These are phyloP conservation scores for Decorospora gaudefroyi DNA, from an alignment of 2,329 filamentous ascomycete species.

Conservation along the genomic window DNA sequence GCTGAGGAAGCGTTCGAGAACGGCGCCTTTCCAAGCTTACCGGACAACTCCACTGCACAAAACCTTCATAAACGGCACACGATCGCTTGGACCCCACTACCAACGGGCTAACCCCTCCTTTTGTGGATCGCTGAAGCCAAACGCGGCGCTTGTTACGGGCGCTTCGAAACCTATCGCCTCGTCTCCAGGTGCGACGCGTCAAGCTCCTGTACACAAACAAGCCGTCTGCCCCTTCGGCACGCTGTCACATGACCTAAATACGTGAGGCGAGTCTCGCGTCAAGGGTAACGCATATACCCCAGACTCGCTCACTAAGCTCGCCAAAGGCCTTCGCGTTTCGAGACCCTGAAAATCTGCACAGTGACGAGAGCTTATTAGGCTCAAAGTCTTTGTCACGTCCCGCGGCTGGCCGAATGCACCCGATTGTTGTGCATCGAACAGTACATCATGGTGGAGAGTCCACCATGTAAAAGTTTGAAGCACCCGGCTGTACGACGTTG, in stretches of 20 bases:
- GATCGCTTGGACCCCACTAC: slow-evolving; percentile 42
- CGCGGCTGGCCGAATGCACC: slow-evolving; percentile 23
- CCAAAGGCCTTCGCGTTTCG: slow-evolving; percentile 37
- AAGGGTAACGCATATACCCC: slow-evolving; percentile 16
- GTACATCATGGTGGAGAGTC: slow-evolving; percentile 5
- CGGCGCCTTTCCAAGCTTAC: slow-evolving; percentile 23
- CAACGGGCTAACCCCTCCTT: slow-evolving; percentile 42
- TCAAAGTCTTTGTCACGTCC: slow-evolving; percentile 23
- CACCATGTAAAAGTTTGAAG: not conserved
- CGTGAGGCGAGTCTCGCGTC: slow-evolving; percentile 10
- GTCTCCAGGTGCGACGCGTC: slow-evolving; percentile 43
- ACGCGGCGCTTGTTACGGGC: slow-evolving; percentile 36
- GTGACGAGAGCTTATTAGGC: slow-evolving; percentile 27
- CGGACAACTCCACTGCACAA: slow-evolving; percentile 39
- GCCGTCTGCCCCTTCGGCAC: slow-evolving; percentile 28
- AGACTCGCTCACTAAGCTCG: slow-evolving; percentile 37
- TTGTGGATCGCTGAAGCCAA: slow-evolving; percentile 38
- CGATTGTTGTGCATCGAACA: slow-evolving; percentile 14
- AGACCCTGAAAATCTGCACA: slow-evolving; percentile 35
- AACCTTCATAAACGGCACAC: slow-evolving; percentile 34
- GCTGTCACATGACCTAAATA: slow-evolving; percentile 41
- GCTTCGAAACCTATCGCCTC: slow-evolving; percentile 29
- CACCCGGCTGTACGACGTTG: too few species aligned
- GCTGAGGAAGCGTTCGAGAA: slow-evolving; percentile 44
- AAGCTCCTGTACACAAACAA: slow-evolving; percentile 42